Conservation (phyloP, 2,329 filamentous ascomycete species). For the Hymenoscyphus repandus region DNA sequence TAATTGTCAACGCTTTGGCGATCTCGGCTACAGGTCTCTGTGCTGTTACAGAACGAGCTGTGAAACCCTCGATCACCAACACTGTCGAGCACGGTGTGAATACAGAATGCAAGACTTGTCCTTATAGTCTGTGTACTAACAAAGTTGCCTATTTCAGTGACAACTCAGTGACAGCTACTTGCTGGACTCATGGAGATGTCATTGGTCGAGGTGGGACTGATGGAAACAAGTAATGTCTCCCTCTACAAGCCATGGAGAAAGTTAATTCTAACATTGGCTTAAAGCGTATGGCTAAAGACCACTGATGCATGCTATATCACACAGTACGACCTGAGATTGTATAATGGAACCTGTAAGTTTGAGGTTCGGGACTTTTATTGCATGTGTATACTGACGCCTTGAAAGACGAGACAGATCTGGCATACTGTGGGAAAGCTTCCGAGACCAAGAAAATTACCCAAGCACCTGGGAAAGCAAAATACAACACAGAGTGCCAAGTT, state of each 20-base stretch:
- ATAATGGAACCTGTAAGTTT: constrained; percentile 19
- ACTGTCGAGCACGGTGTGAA: constrained; percentile 16
- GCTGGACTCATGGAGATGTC: constrained; percentile 19
- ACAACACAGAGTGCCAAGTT: constrained; percentile 20
- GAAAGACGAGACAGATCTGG: constrained; percentile 14
- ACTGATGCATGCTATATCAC: constrained; percentile 19
- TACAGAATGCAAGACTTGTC: constrained; percentile 23
- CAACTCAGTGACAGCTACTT: constrained; percentile 9
- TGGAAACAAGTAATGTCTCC: constrained; percentile 15
- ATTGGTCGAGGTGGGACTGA: constrained; percentile 6
- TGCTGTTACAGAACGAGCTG: too few species aligned
- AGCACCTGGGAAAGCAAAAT: constrained; percentile 9
- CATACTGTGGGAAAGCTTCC: constrained; percentile 14
- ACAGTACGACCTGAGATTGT: constrained; percentile 16
- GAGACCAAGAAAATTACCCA: constrained; percentile 14
- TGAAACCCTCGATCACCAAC: constrained; percentile 10
- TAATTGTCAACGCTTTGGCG: too few species aligned
- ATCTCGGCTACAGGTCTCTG: too few species aligned
- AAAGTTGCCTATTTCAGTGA: constrained; percentile 13
- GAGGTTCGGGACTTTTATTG: too few species aligned
- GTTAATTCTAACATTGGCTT: neutral
- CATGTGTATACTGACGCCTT: too few species aligned
- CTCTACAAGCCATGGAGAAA: neutral
- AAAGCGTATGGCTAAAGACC: constrained; percentile 21
- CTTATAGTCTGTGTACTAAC: constrained; percentile 20